Evolutionary conservation across 257 asterid species (phyloP), one percentile per base, ranked within the genome.

Genomic region (Solanum rostratum): DNA sequence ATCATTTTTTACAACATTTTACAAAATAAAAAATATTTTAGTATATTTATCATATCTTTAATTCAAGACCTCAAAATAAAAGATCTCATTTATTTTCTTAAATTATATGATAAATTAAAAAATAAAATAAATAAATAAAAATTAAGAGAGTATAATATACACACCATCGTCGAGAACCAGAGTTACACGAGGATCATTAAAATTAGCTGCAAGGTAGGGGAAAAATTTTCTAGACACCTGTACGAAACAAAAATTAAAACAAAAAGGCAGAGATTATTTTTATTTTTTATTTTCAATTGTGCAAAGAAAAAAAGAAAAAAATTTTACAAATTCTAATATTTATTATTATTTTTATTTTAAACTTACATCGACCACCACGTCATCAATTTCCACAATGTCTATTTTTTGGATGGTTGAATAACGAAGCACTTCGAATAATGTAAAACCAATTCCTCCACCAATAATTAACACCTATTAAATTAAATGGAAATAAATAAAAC

Each of bases 121-220:
- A 52, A 5, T 2, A 5, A 5, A 3, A 10, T 0, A 39, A 55
- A 1, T 10, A 6, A 39, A 9, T 10, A 9, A 1, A 29, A 55
- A 41, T 0, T 5, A 27, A 0, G 0, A 3, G 1, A 69, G 0
- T 1, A 59, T 24, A 8, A 7, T 22, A 37, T 11, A 60, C 49
- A 2, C 19, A 82, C 87, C 87, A 79, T 84, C 87, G 0, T 70
- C 87, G 0, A 84, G 68, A 18, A 76, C 68, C 10, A 84, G 70
- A 20, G 87, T 37, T n/a, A 84, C 87, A 30, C 80, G 87, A 12
- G 87, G 87, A 60, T 84, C 87, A n/a, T 78, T 76, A 60, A 76
- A 84, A 27, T 62, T 76, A 45, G 83, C 49, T 8, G 70, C 80
- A 0, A 84, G 53, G 43, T 79, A 49, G 6, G 87, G 87, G n/a